These are phyloP conservation scores for Apophysomyces ossiformis DNA, from an alignment of 371 early-diverging fungal genomes.

Conservation along the genomic window DNA sequence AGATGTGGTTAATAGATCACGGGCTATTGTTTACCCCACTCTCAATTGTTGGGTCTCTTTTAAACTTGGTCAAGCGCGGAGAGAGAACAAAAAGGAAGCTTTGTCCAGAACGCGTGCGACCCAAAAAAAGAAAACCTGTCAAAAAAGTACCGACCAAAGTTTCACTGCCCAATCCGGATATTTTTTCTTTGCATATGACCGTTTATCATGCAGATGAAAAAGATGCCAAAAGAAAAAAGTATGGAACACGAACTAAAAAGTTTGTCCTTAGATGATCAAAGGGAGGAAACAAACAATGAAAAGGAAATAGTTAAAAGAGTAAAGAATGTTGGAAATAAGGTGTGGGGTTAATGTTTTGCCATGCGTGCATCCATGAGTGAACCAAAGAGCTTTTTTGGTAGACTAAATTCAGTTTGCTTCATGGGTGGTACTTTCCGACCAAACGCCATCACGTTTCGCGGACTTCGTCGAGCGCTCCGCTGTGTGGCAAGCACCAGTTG, in stretches of 20 bases:
- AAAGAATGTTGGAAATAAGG: neutral
- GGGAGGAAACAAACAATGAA: no score
- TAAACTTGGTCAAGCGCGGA: no score
- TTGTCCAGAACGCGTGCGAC: no score
- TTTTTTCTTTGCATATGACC: no score
- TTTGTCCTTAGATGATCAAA: neutral
- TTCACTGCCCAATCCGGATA: no score
- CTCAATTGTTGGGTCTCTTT: no score
- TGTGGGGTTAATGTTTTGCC: conserved; percentile 1
- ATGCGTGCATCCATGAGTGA: conserved; percentile 27
- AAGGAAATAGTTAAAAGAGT: neutral
- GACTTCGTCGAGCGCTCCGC: conserved; percentile 5
- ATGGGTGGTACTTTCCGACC: conserved; percentile 55
- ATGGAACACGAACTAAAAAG: neutral
- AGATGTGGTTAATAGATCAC: no score
- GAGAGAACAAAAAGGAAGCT: no score
- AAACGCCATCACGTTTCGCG: conserved; percentile 50
- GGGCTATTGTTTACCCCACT: no score
- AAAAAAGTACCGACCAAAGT: no score
- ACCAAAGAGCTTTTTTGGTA: conserved; percentile 40
- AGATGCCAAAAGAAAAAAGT: neutral
- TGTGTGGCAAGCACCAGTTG: conserved; percentile 10
- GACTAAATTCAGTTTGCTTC: conserved; percentile 45
- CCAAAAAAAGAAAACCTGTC: no score
- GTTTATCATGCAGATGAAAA: no score